A percentile compares a stretch with the other conserved stretches of the same genome.
Conservation (phyloP, 495 filamentous ascomycete species). For the Aspergillus incahuasiensis region DNA sequence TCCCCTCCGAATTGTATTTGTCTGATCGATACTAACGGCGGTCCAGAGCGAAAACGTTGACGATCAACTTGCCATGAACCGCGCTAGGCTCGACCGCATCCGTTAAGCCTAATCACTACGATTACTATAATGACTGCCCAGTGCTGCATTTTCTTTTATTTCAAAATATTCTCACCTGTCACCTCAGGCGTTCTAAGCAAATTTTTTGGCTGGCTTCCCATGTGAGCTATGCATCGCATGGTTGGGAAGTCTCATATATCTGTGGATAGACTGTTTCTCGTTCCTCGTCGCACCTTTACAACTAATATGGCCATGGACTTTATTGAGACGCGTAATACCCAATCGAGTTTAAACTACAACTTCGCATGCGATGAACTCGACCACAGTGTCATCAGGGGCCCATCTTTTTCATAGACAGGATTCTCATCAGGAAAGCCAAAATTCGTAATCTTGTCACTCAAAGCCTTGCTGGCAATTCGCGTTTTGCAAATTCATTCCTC, state of each 20-base stretch:
- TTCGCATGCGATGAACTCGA: not conserved
- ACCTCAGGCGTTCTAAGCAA: slow-evolving; percentile 15
- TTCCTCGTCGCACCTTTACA: not conserved
- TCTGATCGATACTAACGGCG: slow-evolving; percentile 19
- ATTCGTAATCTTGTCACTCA: not conserved
- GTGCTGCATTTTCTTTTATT: slow-evolving; percentile 18
- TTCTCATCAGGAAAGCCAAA: slow-evolving; percentile 5
- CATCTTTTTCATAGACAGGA: slow-evolving; percentile 4
- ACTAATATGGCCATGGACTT: not conserved
- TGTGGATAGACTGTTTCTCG: not conserved
- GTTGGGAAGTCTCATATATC: not conserved
- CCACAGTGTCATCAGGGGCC: slow-evolving; percentile 7
- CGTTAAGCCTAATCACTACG: slow-evolving; percentile 26
- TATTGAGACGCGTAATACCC: not conserved
- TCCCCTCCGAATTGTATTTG: slow-evolving; percentile 1
- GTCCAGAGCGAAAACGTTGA: slow-evolving; percentile 62
- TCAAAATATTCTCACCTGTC: slow-evolving; percentile 1
- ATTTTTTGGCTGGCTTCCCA: slow-evolving; percentile 1
- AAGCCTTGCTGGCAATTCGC: not conserved
- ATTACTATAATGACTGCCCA: slow-evolving; percentile 25
- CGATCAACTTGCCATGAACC: slow-evolving; percentile 66
- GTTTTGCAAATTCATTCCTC: not conserved
- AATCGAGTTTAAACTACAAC: not conserved
- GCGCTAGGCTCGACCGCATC: slow-evolving; percentile 60
- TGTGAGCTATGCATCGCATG: not conserved